phyloP scores from a whole-genome alignment of 805 yeast genomes.

The Citeromyces matritensis region DNA sequence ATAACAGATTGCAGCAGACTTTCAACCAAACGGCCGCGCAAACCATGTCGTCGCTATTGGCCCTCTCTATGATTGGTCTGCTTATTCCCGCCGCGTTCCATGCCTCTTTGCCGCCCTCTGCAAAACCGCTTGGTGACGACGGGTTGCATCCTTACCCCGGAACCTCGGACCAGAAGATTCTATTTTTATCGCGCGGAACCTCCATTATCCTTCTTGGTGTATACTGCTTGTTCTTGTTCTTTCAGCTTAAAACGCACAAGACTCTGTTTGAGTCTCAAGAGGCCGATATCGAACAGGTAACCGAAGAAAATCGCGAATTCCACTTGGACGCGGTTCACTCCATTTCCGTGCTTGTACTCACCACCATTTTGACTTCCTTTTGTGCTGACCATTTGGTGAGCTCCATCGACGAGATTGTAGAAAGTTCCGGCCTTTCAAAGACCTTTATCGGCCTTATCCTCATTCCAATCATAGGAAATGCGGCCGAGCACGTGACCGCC shows the following conservation, averaged over 20 bases:
- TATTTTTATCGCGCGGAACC: slow-evolving; percentile 75
- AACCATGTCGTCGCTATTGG: slow-evolving; percentile 90
- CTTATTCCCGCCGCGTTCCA: slow-evolving; percentile 94
- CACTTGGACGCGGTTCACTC: slow-evolving; percentile 35
- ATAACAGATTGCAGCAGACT: slow-evolving; percentile 68
- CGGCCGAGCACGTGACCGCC: slow-evolving; percentile 97
- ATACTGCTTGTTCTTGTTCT: slow-evolving; percentile 65
- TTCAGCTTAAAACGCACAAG: slow-evolving; percentile 83
- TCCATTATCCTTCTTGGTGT: slow-evolving; percentile 63
- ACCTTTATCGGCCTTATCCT: slow-evolving; percentile 90
- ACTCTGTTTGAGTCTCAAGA: slow-evolving; percentile 39
- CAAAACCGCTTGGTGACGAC: slow-evolving; percentile 9
- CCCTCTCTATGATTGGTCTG: slow-evolving; percentile 78
- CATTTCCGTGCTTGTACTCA: slow-evolving; percentile 33
- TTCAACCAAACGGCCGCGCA: slow-evolving; percentile 97
- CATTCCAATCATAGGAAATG: slow-evolving; percentile 95
- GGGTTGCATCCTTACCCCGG: slow-evolving; percentile 13
- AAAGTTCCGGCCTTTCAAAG: slow-evolving; percentile 72
- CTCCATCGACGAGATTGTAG: slow-evolving; percentile 82
- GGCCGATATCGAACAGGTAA: slow-evolving; percentile 22
- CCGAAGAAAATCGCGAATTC: slow-evolving; percentile 13
- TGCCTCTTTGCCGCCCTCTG: slow-evolving; percentile 48
- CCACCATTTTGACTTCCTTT: slow-evolving; percentile 71
- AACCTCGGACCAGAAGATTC: slow-evolving; percentile 23
- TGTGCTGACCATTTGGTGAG: slow-evolving; percentile 93